These are phyloP conservation scores for Exophiala sideris DNA, from an alignment of 2,329 filamentous ascomycete genomes.

Conservation along the genomic window DNA sequence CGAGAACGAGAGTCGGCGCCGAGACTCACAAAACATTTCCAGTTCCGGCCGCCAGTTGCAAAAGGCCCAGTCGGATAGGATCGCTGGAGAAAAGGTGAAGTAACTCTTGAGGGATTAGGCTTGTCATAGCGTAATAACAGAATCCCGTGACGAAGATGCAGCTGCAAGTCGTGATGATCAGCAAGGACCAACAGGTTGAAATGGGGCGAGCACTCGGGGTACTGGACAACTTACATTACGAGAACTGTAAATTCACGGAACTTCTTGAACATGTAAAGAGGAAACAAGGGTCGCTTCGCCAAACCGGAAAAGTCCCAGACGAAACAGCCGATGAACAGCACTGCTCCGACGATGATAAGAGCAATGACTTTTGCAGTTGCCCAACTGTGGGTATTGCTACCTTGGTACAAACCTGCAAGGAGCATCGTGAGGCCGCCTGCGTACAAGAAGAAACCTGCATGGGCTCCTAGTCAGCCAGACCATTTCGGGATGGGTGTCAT, in stretches of 20 bases:
- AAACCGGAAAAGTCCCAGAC: slow-evolving; percentile 39
- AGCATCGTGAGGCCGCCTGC: slow-evolving; percentile 40
- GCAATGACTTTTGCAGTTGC: slow-evolving; percentile 35
- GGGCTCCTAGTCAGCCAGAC: too few relatives aligned
- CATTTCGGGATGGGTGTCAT: too few relatives aligned
- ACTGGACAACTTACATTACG: slow-evolving; percentile 29
- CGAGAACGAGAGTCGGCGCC: too few relatives aligned
- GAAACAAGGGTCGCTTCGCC: slow-evolving; percentile 40
- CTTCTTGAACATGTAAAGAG: slow-evolving; percentile 40
- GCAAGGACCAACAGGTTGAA: too few relatives aligned
- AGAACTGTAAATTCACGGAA: slow-evolving; percentile 34
- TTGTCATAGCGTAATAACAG: slow-evolving; percentile 44
- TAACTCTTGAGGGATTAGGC: slow-evolving; percentile 46
- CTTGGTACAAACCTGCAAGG: slow-evolving; percentile 42
- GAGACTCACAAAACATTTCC: slow-evolving; percentile 1
- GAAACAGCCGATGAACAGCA: slow-evolving; percentile 35
- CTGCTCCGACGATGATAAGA: slow-evolving; percentile 38
- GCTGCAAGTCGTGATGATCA: too few relatives aligned
- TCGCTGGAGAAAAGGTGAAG: slow-evolving; percentile 38
- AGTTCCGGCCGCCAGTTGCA: slow-evolving; percentile 35
- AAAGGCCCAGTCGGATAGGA: slow-evolving; percentile 35
- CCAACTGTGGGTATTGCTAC: slow-evolving; percentile 42
- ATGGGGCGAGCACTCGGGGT: too few relatives aligned
- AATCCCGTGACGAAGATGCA: slow-evolving; percentile 39
- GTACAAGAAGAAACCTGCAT: slow-evolving; percentile 36